Evolutionary conservation across 768 basidiomycete species (phyloP).

Genomic region (Trametes maxima): DNA sequence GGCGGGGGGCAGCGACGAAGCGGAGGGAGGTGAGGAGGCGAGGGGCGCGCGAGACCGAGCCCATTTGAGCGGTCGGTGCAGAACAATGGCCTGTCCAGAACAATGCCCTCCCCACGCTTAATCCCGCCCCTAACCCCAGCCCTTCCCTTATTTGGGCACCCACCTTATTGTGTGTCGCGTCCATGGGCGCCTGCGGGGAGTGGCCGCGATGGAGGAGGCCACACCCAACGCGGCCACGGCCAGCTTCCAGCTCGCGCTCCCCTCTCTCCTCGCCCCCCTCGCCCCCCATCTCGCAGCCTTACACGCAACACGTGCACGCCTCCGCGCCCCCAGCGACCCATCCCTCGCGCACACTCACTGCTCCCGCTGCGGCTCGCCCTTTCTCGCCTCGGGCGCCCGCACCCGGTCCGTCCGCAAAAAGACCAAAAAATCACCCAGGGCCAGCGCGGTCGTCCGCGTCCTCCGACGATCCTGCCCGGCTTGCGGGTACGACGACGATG

Average conservation of each 20-base stretch:
- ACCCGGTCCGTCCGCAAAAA: constrained; percentile 39
- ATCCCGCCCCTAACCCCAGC: constrained; percentile 10
- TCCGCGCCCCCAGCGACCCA: constrained; percentile 30
- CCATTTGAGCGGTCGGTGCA: constrained; percentile 20
- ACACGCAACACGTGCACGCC: constrained; percentile 48
- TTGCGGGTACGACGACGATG: constrained; percentile 33
- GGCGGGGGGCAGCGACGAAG: constrained; percentile 1
- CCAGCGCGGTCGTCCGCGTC: constrained; percentile 5
- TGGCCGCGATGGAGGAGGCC: constrained; percentile 17
- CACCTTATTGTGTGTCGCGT: constrained; percentile 6
- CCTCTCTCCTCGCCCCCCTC: constrained; percentile 49
- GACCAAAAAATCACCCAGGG: constrained; percentile 22
- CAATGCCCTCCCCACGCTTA: constrained; percentile 20
- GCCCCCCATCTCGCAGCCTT: constrained; percentile 66
- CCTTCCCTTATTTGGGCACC: constrained; percentile 3
- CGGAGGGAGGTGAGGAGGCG: background rate
- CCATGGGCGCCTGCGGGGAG: background rate
- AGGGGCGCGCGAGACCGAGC: background rate
- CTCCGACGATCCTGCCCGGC: constrained; percentile 31
- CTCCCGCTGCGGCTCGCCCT: constrained; percentile 54
- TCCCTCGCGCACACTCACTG: constrained; percentile 42
- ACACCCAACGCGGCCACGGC: constrained; percentile 22
- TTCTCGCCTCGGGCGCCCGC: constrained; percentile 43
- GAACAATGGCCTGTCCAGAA: constrained; percentile 19
- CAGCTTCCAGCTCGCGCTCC: constrained; percentile 43